Evolutionary conservation across 23 red algal genomes (phyloP).

Genomic region (Pyropia haitanensis): DNA sequence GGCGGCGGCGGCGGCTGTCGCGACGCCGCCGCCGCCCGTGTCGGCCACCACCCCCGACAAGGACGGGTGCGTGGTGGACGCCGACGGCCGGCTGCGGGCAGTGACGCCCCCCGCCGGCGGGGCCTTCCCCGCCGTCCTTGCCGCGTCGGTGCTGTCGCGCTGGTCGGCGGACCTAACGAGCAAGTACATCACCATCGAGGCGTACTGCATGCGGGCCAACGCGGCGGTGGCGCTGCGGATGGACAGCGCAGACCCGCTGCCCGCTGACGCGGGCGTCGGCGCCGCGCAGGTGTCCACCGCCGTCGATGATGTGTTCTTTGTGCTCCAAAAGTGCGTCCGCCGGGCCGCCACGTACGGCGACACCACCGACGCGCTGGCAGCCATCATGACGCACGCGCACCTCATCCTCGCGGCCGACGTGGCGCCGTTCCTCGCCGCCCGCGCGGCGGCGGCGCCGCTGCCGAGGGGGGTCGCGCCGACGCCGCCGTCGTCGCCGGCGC

Average conservation of each 20-base stretch:
- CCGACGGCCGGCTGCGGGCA: too few relatives aligned
- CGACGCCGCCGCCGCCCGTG: too few relatives aligned
- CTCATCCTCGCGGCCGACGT: constrained; percentile 34
- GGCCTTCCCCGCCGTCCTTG: background rate
- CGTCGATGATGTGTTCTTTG: constrained; percentile 91
- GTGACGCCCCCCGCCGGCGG: too few relatives aligned
- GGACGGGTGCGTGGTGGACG: too few relatives aligned
- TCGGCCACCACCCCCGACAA: too few relatives aligned
- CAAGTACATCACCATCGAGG: constrained; percentile 67
- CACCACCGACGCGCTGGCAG: constrained; percentile 41
- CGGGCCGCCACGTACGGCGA: constrained; percentile 65
- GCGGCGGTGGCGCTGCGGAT: constrained; percentile 62
- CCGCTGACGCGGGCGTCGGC: constrained; percentile 3
- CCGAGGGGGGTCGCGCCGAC: too few relatives aligned
- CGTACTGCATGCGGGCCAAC: constrained; percentile 78
- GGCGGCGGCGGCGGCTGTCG: too few relatives aligned
- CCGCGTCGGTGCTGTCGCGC: constrained; percentile 20
- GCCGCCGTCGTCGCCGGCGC: too few relatives aligned
- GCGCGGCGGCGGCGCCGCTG: too few relatives aligned
- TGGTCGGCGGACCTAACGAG: constrained; percentile 17
- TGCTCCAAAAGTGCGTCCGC: constrained; percentile 79
- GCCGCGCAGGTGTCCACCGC: constrained; percentile 51
- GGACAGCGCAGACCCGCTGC: constrained; percentile 27
- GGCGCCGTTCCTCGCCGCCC: constrained; percentile 25
- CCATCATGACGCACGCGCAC: constrained; percentile 52